Evolutionary conservation across 2,329 filamentous ascomycete genomes (phyloP), one percentile per base, ranked within the genome.

Genomic region (Lecanoromycetidae sp.): DNA sequence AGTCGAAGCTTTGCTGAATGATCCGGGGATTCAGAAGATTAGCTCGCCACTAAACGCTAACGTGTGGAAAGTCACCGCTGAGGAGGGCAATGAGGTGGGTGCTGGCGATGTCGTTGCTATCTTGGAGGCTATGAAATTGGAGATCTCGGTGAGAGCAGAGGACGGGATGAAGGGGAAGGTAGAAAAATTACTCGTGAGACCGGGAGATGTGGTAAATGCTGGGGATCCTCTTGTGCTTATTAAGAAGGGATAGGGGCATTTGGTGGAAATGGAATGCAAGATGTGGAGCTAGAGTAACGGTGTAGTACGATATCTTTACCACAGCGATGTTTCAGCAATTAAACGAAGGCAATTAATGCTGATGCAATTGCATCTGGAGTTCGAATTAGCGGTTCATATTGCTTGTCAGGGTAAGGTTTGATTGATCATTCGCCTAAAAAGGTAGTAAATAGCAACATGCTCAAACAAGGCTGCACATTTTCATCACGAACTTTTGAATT

Each of bases 61-160:
- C 47, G 67, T 76, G 0, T 77, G 72, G 72, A 76, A 76, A 50
- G 60, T 76, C 1, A 56, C 66, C 5, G 63, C 69, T 3, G 55
- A 65, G 12, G 61, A 65, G 23, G 69, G 70, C 0, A 62, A 72
- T 10, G 44, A 54, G 1, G 35, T 76, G 3, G 17, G 25, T 5
- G 59, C 65, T 10, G 59, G 65, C 9, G 66, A 66, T 6, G 56
- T 66, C 0, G 63, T 71, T 1, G 59, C 65, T 1, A 68, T 76
- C 2, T 60, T 76, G 3, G 74, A 77, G 48, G 72, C 73, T 0
- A 77, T 77, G 73, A 76, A 77, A 57, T 67, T 76, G 62, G 74
- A 76, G 53, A 72, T 76, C 49, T 63, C 64, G 12, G 64, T 72
- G 17, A 60, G 61, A 23, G 54, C 58, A 1, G 59, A 63, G 37